Evolutionary conservation across 116 monocot species (phyloP), one percentile per base, ranked within the genome.

Genomic region (Phalaenopsis hybrid): DNA sequence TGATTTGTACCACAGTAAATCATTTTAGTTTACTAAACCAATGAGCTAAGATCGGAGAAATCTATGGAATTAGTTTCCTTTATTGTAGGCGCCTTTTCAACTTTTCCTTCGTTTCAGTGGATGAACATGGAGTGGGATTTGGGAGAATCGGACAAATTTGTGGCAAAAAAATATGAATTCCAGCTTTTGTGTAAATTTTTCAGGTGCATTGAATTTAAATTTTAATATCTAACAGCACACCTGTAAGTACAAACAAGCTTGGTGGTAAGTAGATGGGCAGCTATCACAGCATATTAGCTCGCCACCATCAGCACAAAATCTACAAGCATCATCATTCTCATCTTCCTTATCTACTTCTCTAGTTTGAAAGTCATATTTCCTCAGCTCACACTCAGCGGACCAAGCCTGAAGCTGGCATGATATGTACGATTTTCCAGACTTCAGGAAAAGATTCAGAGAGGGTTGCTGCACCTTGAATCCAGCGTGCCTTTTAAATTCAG

Each of bases 281-380:
- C 81, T 88, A 84, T 96, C 96, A 86, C 96, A 96, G 76, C 96
- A 96, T 78, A 96, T 85, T 80, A 96, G 45, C 74, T 92, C 91
- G 57, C 96, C 96, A 18, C 94, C 94, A 90, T 96, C 92, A 75
- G 91, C 94, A 81, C 94, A 96, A 28, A 85, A 74, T 58, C 87
- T 86, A 85, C 96, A 96, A 37, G 86, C 84, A 86, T 96, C 96
- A 90, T 96, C 94, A 91, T 91, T 96, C 83, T 91, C 76, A 82
- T 92, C 94, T 57, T 70, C 77, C 15, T 89, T 86, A 37, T 87
- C 73, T n/a, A 75, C 81, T 79, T 82, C 85, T 16, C 69, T 79
- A 31, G 81, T 48, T 51, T 55, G 78, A 10, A 83, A 77, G 79
- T 57, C 57, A 81, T 83, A 78, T 94, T 87, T 94, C 80, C 94